Evolutionary conservation across 176 grass and related monocot species (phyloP).

Genomic region (Oropetium thomaeum): DNA sequence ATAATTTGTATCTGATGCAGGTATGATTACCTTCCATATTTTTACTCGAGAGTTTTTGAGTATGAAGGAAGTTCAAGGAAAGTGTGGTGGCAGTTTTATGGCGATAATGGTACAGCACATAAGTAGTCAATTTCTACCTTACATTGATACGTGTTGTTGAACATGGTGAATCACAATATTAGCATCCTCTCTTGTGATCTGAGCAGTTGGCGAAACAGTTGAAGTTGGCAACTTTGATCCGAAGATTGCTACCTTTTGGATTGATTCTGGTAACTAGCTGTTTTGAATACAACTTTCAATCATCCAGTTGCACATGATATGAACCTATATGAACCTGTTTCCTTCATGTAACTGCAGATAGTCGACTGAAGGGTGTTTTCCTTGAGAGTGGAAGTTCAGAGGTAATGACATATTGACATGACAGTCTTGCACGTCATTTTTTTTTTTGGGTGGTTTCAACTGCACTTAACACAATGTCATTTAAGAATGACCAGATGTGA

Average conservation of each 20-base stretch:
- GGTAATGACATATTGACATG: conserved; percentile 41
- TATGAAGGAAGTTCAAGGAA: conserved; percentile 87
- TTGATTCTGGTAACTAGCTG: conserved; percentile 67
- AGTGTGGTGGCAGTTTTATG: conserved; percentile 99
- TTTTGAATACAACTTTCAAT: conserved; percentile 17
- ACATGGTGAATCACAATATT: background rate
- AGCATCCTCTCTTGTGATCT: conserved; percentile 22
- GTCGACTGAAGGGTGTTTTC: conserved; percentile 85
- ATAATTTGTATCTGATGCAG: conserved; percentile 42
- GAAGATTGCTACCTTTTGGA: conserved; percentile 86
- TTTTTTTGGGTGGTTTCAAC: background rate
- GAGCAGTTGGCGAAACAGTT: conserved; percentile 80
- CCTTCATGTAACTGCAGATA: conserved; percentile 48
- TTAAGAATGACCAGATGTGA: background rate
- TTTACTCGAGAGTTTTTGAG: conserved; percentile 97
- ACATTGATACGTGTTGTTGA: background rate
- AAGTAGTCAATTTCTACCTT: conserved; percentile 6
- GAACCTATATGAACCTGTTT: conserved; percentile 2
- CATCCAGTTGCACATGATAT: conserved; percentile 2
- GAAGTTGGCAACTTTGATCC: conserved; percentile 90
- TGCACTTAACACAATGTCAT: background rate
- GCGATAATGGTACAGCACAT: conserved; percentile 70
- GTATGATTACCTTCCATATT: conserved; percentile 95
- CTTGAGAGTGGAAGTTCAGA: conserved; percentile 94
- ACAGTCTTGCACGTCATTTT: background rate